These are phyloP conservation scores for Pichia nanzhaoensis DNA, from an alignment of 805 yeast species.

Conservation along the genomic window DNA sequence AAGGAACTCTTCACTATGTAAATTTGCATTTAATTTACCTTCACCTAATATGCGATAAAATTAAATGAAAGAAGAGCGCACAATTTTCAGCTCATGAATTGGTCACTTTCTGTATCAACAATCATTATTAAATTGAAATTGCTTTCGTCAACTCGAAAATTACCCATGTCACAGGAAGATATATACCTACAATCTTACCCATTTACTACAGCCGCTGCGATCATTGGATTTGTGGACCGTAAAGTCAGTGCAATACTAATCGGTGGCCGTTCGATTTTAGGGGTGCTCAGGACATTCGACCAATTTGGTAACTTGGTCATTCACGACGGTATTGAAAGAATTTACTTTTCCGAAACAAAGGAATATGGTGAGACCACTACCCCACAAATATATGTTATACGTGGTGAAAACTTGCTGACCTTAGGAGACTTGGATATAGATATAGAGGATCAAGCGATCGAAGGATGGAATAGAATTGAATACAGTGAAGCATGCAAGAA, in stretches of 20 bases:
- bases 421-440: conserved; percentile 91
- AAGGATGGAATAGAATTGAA: conserved; percentile 46
- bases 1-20: no score
- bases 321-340: conserved; percentile 85
- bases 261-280: conserved; percentile 84
- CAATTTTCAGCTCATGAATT: no score
- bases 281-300: conserved; percentile 90
- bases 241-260: conserved; percentile 75
- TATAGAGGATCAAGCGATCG: conserved; percentile 66
- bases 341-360: conserved; percentile 47
- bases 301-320: conserved; percentile 89
- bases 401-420: conserved; percentile 95
- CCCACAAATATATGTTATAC: conserved; percentile 72
- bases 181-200: conserved; percentile 73
- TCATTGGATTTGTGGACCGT: conserved; percentile 78
- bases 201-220: conserved; percentile 85
- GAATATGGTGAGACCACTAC: conserved; percentile 60
- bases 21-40: no score
- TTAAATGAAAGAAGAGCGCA: no score
- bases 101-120: no score
- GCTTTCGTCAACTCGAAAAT: conserved; percentile 1
- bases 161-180: conserved; percentile 31
- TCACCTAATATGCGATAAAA: not conserved
- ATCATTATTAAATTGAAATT: no score
- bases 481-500: conserved; percentile 2